phyloP scores from a whole-genome alignment of 352 stramenopile species.

The Globisporangium takayamanum region DNA sequence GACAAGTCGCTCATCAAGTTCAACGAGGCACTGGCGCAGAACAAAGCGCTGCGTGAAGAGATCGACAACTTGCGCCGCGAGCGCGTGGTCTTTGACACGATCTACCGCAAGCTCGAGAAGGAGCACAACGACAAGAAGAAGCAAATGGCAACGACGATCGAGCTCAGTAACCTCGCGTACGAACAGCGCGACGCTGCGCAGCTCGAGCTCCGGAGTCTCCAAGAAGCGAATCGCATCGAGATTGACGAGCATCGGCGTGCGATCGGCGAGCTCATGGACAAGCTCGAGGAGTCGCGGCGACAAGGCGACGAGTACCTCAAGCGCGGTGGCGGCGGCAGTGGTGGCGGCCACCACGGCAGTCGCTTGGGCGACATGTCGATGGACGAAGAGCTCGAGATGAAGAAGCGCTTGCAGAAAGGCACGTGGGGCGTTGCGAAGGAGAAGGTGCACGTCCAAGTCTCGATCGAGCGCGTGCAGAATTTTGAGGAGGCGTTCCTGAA shows the following conservation, averaged over 20 bases:
- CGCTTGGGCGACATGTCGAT: slow-evolving; percentile 35
- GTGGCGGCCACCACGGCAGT: slow-evolving; percentile 3
- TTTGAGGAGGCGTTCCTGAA: slow-evolving; percentile 95
- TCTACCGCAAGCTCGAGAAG: slow-evolving; percentile 89
- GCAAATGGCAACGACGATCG: slow-evolving; percentile 94
- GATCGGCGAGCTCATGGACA: slow-evolving; percentile 50
- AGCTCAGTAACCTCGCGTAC: slow-evolving; percentile 93
- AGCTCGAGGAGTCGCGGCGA: slow-evolving; percentile 52
- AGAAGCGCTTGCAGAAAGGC: slow-evolving; percentile 66
- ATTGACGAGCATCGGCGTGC: slow-evolving; percentile 52
- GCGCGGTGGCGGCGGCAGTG: slow-evolving; percentile 8
- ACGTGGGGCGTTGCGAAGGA: slow-evolving; percentile 81
- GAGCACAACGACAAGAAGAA: slow-evolving; percentile 94
- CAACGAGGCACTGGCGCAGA: slow-evolving; percentile 92
- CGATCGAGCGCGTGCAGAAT: slow-evolving; percentile 88
- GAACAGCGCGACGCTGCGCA: slow-evolving; percentile 93
- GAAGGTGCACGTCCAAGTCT: slow-evolving; percentile 86
- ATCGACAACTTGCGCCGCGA: slow-evolving; percentile 93
- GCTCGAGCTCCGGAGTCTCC: slow-evolving; percentile 88
- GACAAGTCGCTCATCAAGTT: slow-evolving; percentile 97
- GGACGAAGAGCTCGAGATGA: slow-evolving; percentile 66
- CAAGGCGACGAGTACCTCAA: slow-evolving; percentile 25
- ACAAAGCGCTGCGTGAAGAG: slow-evolving; percentile 88
- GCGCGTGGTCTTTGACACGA: slow-evolving; percentile 93
- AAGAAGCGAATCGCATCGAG: slow-evolving; percentile 89